A percentile compares a stretch with the other conserved stretches of the same genome.
Evolutionary conservation across 1,284 basidiomycete genomes (phyloP).

Genomic region (Sanghuangporus baumii): DNA sequence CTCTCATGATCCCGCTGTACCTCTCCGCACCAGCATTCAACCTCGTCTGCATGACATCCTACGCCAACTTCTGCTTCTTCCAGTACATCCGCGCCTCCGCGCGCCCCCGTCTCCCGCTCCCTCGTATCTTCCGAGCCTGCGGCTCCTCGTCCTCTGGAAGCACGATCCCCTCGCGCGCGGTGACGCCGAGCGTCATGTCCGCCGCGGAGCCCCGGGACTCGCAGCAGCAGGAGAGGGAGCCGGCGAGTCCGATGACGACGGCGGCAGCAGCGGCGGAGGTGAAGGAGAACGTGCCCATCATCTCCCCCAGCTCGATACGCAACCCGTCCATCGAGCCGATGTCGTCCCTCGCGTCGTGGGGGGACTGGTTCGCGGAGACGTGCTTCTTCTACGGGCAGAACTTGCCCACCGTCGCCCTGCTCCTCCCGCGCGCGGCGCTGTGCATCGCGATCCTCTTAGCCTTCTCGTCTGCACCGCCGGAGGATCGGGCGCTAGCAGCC

Average conservation of each 20-base stretch:
- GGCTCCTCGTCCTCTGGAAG: slow-evolving; percentile 13
- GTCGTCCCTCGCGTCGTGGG: slow-evolving; percentile 21
- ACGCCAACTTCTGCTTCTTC: slow-evolving; percentile 78
- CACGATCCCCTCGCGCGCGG: slow-evolving; percentile 9
- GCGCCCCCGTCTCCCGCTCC: slow-evolving; percentile 29
- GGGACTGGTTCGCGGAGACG: slow-evolving; percentile 70
- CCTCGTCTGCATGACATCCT: slow-evolving; percentile 69
- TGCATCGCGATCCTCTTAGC: slow-evolving; percentile 62
- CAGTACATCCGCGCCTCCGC: slow-evolving; percentile 68
- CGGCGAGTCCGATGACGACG: background rate
- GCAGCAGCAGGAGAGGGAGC: slow-evolving; percentile 10
- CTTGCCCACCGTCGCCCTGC: slow-evolving; percentile 64
- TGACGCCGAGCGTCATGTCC: slow-evolving; percentile 13
- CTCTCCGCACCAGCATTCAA: slow-evolving; percentile 72
- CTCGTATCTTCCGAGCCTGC: slow-evolving; percentile 5
- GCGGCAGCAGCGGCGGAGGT: slow-evolving; percentile 4
- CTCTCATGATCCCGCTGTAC: slow-evolving; percentile 75
- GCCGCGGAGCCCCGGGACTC: slow-evolving; percentile 9
- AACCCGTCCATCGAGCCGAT: background rate
- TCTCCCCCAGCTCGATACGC: background rate
- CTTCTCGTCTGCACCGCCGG: slow-evolving; percentile 49
- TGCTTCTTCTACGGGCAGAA: slow-evolving; percentile 79
- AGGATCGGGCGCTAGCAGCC: slow-evolving; percentile 41
- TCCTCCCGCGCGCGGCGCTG: slow-evolving; percentile 77
- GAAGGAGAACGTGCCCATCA: slow-evolving; percentile 2